Evolutionary conservation across 495 filamentous ascomycete genomes (phyloP), one percentile per base, ranked within the genome.

Genomic region (Terfezia boudieri): DNA sequence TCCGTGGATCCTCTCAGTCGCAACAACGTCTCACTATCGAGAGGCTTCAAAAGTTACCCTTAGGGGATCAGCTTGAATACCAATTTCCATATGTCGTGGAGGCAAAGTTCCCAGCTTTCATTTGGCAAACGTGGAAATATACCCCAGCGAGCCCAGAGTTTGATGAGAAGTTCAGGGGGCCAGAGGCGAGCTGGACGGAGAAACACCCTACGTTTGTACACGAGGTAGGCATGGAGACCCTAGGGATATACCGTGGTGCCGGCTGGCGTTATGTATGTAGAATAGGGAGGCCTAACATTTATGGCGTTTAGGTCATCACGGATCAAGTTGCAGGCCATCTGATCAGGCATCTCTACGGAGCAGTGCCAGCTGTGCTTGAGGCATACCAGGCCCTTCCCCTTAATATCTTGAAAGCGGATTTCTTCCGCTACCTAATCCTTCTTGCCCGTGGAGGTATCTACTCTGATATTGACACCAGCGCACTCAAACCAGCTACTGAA

Each of bases 51-150:
- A 54, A 57, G 10, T 41, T 64, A 11, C 59, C 84, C 10, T 69
- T 96, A 16, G 75, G 79, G 63, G 83, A 94, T 36, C 86, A 87
- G 62, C 74, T 98, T 52, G 83, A 78, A 38, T 94, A 92, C 71
- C 83, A 92, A 61, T 98, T 89, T 65, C 86, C 88, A 11, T 98
- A 96, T 70, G 81, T 92, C 59, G 74, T 87, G 50, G 79, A 85
- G 58, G 66, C 71, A 55, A 88, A 85, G 66, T 98, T 98, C 67
- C 90, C 90, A 0, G 88, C 86, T 32, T 98, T 93, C 68, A 92
- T 98, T 57, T 98, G 90, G 90, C 90, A 98, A 71, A 98, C 90
- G 41, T 98, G 90, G 90, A 94, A 92, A 68, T 84, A 81, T 65
- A 82, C 79, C 1, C 90, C 92, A 1, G 75, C 80, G 1, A 82